A percentile compares a stretch with the other conserved stretches of the same genome.
These are phyloP conservation scores for Boeremia exigua DNA, from an alignment of 2,329 filamentous ascomycete genomes.

Conservation along the genomic window DNA sequence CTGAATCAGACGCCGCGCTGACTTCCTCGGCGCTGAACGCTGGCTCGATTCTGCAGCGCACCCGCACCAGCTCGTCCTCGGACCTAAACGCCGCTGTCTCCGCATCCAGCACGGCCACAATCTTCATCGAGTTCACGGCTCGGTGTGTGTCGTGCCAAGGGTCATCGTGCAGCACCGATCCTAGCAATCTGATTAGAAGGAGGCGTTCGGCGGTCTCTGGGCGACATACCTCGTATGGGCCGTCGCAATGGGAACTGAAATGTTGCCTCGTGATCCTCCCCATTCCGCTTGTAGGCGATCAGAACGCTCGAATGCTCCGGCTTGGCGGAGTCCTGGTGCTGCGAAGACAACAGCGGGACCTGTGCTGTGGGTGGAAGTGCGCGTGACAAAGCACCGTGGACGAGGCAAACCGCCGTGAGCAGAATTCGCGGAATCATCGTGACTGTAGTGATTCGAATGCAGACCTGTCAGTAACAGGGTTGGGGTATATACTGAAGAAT, in stretches of 20 bases:
- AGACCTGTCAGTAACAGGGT: not conserved
- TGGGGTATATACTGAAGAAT: not conserved
- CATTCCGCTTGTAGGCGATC: not conserved
- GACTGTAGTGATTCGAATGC: not conserved
- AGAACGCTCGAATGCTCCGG: not conserved
- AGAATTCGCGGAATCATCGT: not conserved
- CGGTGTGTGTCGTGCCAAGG: constrained; percentile 2
- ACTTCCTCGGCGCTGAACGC: constrained; percentile 20
- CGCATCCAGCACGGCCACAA: constrained; percentile 22
- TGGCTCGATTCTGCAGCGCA: constrained; percentile 29
- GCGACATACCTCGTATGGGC: not conserved
- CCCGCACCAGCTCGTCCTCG: constrained; percentile 22
- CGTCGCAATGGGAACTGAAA: constrained; percentile 24
- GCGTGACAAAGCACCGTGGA: not conserved
- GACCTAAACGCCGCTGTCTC: constrained; percentile 16
- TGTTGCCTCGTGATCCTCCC: constrained; percentile 18
- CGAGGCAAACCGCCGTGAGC: not conserved
- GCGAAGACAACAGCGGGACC: not conserved
- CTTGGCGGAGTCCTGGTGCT: not conserved
- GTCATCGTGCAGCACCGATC: constrained; percentile 1
- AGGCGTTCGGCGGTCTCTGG: too few species aligned
- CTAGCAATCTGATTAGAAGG: not conserved
- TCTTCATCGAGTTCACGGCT: constrained; percentile 17
- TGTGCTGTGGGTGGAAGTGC: not conserved
- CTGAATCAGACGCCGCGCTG: constrained; percentile 9